Evolutionary conservation across 2,329 filamentous ascomycete genomes (phyloP), one percentile per base, ranked within the genome.

Genomic region (Diaporthe nobilis): DNA sequence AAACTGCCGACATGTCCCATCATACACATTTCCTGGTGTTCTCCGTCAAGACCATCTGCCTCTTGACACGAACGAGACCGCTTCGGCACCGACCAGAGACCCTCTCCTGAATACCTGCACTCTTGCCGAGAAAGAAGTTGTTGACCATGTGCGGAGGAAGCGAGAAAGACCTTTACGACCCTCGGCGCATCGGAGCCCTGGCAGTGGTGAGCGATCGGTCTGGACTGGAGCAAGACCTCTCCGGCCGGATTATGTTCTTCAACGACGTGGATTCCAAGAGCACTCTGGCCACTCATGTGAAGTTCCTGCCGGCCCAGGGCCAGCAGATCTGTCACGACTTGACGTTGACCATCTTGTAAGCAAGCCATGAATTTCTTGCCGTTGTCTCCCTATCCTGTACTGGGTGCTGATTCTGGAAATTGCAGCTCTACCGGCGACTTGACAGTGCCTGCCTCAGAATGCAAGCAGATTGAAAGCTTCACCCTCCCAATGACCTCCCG

Each of bases 321-420:
- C 51, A 60, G 25, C 22, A 37, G 12, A 42, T 58, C 22, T 2
- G 28, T 12, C 57, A 68, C 20, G 55, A 75, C 57, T 44, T 76
- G 68, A 44, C 44, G 1, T 49, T 76, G 28, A 75, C 60, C 15
- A 76, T 76, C 9, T 76, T 72, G 75, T 76, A 44, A 74, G 75
- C 55, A 49, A 44, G 6, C 20, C 8, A 47, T 4, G 6, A 6
- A n/a, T 0, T 22, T 13, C 10, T 8, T 15, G 42, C 25, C 25
- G 4, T 2, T 31, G 6, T 4, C 17, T 28, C 20, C 12, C 25
- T 8, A 5, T 6, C 31, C 5, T 34, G 17, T 6, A n/a, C 9
- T 17, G 22, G 22, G 9, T 53, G 44, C 47, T 75, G 8, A 71
- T 55, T 22, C 37, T 28, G 61, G 25, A 34, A 20, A 28, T 6